Percentiles rank a stretch among this genome's conserved stretches.
Evolutionary conservation across 768 basidiomycete genomes (phyloP).

Genomic region (button mushroom (Agaricus bisporus)): DNA sequence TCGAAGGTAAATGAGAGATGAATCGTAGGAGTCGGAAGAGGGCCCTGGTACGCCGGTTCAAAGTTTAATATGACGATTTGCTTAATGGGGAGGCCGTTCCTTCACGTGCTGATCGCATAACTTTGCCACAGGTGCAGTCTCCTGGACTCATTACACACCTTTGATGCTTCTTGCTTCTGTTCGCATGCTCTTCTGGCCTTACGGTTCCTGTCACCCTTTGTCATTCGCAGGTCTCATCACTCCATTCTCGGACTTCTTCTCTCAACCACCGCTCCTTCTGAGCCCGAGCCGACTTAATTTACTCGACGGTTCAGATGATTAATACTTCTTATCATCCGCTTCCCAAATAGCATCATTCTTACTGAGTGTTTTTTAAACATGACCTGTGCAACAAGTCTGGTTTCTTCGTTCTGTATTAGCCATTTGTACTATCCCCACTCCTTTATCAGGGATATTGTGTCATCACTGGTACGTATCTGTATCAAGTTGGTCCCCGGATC

Average conservation of each 20-base stretch:
- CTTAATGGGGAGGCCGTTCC: not conserved
- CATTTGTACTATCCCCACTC: too few species aligned
- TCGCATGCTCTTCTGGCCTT: not conserved
- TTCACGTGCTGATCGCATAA: slow-evolving; percentile 2
- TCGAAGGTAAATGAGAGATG: not conserved
- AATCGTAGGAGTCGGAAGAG: not conserved
- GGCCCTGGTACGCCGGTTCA: not conserved
- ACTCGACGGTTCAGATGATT: not conserved
- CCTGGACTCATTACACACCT: too few species aligned
- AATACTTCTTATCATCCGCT: not conserved
- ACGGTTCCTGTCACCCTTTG: not conserved
- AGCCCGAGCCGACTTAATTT: not conserved
- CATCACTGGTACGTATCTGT: too few species aligned
- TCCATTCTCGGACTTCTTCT: not conserved
- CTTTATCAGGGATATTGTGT: too few species aligned
- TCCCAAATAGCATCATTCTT: slow-evolving; percentile 11
- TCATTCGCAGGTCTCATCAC: not conserved
- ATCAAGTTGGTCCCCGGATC: too few species aligned
- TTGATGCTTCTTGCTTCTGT: not conserved
- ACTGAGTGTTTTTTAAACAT: too few species aligned
- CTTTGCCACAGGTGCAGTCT: not conserved
- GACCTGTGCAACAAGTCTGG: too few species aligned
- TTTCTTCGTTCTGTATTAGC: too few species aligned
- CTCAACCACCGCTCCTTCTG: slow-evolving; percentile 1
- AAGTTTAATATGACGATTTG: too few species aligned